phyloP scores from a whole-genome alignment of 495 filamentous ascomycete species.

The Aspergillus bertholletiae region DNA sequence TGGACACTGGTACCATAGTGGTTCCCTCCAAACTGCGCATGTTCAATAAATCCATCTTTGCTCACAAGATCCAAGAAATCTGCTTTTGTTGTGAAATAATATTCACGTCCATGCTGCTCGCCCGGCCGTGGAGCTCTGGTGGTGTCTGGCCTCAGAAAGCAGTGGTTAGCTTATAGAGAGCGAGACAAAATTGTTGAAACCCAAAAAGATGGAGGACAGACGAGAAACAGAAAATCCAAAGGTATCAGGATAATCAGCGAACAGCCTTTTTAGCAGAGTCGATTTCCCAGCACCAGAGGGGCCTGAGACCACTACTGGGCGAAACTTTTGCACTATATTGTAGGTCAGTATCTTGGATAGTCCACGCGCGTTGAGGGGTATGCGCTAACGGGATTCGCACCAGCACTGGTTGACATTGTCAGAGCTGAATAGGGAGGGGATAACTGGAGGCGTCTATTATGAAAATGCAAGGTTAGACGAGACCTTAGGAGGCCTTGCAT shows the following conservation, averaged over 20 bases:
- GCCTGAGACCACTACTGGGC: slow-evolving; percentile 50
- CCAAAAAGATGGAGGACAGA: slow-evolving; percentile 9
- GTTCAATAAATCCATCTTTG: slow-evolving; percentile 78
- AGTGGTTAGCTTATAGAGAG: background rate
- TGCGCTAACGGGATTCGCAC: slow-evolving; percentile 13
- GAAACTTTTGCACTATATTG: slow-evolving; percentile 31
- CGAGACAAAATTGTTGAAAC: background rate
- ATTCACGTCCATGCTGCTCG: slow-evolving; percentile 74
- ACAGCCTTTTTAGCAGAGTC: slow-evolving; percentile 75
- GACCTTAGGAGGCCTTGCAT: slow-evolving; percentile 22
- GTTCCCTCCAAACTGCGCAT: slow-evolving; percentile 85
- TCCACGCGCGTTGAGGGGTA: background rate
- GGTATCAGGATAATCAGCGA: slow-evolving; percentile 61
- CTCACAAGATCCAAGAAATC: slow-evolving; percentile 66
- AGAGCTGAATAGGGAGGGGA: slow-evolving; percentile 2
- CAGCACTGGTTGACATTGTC: slow-evolving; percentile 29
- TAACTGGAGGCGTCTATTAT: background rate
- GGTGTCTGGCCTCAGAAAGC: slow-evolving; percentile 51
- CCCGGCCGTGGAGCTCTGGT: slow-evolving; percentile 73
- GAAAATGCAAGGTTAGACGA: slow-evolving; percentile 8
- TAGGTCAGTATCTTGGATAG: background rate
- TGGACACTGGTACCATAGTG: slow-evolving; percentile 79
- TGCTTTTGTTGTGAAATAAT: slow-evolving; percentile 72
- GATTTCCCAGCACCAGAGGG: slow-evolving; percentile 59
- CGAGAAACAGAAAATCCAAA: slow-evolving; percentile 82